A percentile compares a stretch with the other conserved stretches of the same genome.
These are phyloP conservation scores for Aspergillus intermedius DNA, from an alignment of 2,329 filamentous ascomycete species.

Conservation along the genomic window DNA sequence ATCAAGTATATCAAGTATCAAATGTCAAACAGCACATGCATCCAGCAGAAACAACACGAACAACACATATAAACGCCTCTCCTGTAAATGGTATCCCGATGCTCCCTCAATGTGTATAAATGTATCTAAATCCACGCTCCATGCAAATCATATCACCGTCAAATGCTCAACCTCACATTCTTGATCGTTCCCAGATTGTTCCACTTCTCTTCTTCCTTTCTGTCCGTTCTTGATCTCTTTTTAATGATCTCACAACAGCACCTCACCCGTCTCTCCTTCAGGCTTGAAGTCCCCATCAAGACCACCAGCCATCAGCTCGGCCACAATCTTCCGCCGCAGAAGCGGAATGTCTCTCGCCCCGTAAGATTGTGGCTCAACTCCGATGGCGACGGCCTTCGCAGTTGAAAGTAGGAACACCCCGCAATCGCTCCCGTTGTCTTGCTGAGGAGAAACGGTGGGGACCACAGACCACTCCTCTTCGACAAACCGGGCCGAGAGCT, in stretches of 20 bases:
- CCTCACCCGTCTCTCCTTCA: neutral
- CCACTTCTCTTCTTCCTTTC: neutral
- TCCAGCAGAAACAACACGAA: conserved; percentile 7
- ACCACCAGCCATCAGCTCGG: conserved; percentile 41
- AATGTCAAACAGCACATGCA: neutral
- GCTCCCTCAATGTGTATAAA: neutral
- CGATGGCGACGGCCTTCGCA: conserved; percentile 42
- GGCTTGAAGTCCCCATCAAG: conserved; percentile 39
- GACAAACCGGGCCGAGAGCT: conserved; percentile 35
- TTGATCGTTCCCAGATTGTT: neutral
- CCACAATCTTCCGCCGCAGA: conserved; percentile 42
- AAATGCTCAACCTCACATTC: neutral
- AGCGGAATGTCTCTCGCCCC: conserved; percentile 33
- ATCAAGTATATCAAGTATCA: conserved; percentile 5
- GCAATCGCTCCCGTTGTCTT: conserved; percentile 44
- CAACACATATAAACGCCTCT: neutral
- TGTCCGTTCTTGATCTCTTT: neutral
- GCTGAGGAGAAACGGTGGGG: conserved; percentile 35
- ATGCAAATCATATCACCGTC: neutral
- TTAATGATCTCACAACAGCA: neutral
- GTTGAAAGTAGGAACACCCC: conserved; percentile 46
- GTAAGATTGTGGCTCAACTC: conserved; percentile 39
- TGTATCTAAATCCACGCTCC: neutral
- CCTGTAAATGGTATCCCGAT: conserved; percentile 1
- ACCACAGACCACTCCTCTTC: conserved; percentile 41